Evolutionary conservation across 2,329 filamentous ascomycete genomes (phyloP).

Genomic region (Colletotrichum camelliae): DNA sequence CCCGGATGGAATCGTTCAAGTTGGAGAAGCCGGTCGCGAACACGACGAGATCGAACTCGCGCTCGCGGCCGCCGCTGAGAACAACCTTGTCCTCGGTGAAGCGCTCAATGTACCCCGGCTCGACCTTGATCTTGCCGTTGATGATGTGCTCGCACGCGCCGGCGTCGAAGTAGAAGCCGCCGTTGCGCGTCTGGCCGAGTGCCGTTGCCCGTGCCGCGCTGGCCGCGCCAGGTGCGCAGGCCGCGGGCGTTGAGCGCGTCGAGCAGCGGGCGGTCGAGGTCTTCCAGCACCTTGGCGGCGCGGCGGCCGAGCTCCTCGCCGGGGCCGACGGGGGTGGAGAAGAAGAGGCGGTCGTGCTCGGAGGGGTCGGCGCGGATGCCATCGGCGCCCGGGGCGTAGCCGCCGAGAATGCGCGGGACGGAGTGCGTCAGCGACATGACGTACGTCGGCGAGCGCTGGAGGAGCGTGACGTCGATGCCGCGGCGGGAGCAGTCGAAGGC

Average conservation of each 20-base stretch:
- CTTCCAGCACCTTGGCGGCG: slow-evolving; percentile 20
- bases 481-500: neutral
- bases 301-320: slow-evolving; percentile 36
- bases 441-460: slow-evolving; percentile 32
- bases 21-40: neutral
- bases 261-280: slow-evolving; percentile 19
- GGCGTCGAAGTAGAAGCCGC: neutral
- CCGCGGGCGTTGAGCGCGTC: slow-evolving; percentile 28
- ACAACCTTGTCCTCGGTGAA: neutral
- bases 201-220: neutral
- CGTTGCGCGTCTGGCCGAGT: neutral
- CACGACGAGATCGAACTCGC: neutral
- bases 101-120: neutral
- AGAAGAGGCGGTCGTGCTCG: slow-evolving; percentile 53
- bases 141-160: neutral
- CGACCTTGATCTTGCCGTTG: neutral
- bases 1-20: neutral
- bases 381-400: slow-evolving; percentile 24
- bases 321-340: slow-evolving; percentile 59
- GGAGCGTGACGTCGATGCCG: neutral
- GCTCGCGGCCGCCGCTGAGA: accelerated
- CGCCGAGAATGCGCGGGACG: slow-evolving; percentile 31
- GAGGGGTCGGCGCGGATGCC: slow-evolving; percentile 57
- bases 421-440: slow-evolving; percentile 35
- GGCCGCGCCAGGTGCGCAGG: neutral